These are phyloP conservation scores for Aspergillus saccharolyticus DNA, from an alignment of 495 filamentous ascomycete genomes.

Conservation along the genomic window DNA sequence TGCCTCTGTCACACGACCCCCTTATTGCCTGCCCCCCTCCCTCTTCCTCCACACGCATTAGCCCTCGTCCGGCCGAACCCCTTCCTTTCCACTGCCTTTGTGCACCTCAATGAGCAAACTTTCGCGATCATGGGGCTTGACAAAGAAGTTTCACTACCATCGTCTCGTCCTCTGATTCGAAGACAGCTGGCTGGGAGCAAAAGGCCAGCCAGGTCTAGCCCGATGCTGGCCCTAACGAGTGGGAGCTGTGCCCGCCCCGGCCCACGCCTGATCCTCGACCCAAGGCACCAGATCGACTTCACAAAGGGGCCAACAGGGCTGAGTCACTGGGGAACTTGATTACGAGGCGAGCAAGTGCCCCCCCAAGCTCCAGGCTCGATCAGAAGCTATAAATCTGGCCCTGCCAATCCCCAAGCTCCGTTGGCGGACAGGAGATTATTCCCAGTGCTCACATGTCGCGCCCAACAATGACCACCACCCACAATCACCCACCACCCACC, in stretches of 20 bases:
- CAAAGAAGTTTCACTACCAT: too few relatives aligned
- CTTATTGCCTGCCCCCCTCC: too few relatives aligned
- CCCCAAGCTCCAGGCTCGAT: too few relatives aligned
- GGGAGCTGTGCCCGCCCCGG: background rate
- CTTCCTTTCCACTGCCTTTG: background rate
- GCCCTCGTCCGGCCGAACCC: background rate
- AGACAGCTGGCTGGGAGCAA: background rate
- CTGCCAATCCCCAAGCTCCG: background rate
- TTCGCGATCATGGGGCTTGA: too few relatives aligned
- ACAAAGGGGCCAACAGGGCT: background rate
- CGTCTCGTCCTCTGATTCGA: background rate
- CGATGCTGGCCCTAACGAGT: background rate
- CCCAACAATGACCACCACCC: background rate
- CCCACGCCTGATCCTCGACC: background rate
- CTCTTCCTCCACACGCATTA: background rate
- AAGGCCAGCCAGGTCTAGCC: background rate
- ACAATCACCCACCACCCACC: background rate
- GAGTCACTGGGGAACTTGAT: background rate
- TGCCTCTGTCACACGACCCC: background rate
- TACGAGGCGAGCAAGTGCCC: too few relatives aligned
- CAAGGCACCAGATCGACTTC: background rate
- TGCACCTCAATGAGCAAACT: too few relatives aligned
- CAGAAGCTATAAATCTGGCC: background rate
- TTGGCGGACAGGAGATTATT: background rate
- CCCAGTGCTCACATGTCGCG: background rate